These are phyloP conservation scores for Candida neerlandica DNA, from an alignment of 1,139 yeast species.

Conservation along the genomic window DNA sequence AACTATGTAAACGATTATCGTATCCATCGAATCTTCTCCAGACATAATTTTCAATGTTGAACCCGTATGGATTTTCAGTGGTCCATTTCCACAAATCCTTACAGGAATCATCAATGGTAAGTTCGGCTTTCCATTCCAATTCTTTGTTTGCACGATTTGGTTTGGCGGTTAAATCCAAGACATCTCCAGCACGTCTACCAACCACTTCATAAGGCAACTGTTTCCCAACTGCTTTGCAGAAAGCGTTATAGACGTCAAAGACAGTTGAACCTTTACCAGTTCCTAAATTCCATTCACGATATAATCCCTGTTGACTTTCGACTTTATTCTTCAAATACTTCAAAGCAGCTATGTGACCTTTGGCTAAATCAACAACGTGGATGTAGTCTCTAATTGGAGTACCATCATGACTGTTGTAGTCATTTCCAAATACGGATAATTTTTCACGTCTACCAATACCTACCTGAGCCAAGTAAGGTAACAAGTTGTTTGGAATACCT, in stretches of 20 bases:
- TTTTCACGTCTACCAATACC: conserved; percentile 74
- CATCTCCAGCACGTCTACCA: conserved; percentile 79
- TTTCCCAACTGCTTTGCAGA: conserved; percentile 68
- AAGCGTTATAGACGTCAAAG: conserved; percentile 68
- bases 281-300: conserved; percentile 83
- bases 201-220: conserved; percentile 66
- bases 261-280: conserved; percentile 82
- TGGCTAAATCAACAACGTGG: conserved; percentile 82
- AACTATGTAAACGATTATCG: conserved; percentile 44
- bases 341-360: conserved; percentile 76
- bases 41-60: conserved; percentile 37
- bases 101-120: conserved; percentile 66
- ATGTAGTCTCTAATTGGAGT: conserved; percentile 84
- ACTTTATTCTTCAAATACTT: conserved; percentile 50
- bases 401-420: conserved; percentile 72
- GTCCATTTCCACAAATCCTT: conserved; percentile 81
- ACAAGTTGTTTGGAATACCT: conserved; percentile 74
- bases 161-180: conserved; percentile 71
- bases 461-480: conserved; percentile 78
- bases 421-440: conserved; percentile 66
- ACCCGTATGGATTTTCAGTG: conserved; percentile 68
- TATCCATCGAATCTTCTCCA: conserved; percentile 35
- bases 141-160: conserved; percentile 68
- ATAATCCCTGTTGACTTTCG: conserved; percentile 44
- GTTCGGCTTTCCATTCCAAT: conserved; percentile 64